Conservation (phyloP, 108 stramenopile genomes). For the Fistulifera pelliculosa region DNA sequence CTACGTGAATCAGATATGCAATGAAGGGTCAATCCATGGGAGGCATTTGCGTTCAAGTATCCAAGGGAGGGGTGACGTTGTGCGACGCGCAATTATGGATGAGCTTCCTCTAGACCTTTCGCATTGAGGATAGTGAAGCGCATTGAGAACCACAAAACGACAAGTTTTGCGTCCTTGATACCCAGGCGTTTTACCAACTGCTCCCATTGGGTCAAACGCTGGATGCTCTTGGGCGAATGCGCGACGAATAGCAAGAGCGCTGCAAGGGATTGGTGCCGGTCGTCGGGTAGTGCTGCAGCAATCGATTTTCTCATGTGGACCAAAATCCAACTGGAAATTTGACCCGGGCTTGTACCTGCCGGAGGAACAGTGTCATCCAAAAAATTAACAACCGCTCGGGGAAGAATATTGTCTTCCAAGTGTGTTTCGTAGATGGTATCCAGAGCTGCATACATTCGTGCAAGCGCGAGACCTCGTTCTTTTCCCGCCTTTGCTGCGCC, state of each 20-base stretch:
- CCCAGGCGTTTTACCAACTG: background rate
- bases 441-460: background rate
- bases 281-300: background rate
- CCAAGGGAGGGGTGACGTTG: too few relatives aligned
- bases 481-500: background rate
- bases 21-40: too few relatives aligned
- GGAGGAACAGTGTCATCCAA: constrained; percentile 1
- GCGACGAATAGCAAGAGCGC: background rate
- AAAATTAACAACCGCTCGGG: background rate
- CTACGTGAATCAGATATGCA: too few relatives aligned
- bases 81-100: too few relatives aligned
- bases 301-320: background rate
- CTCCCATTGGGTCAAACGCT: background rate
- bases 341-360: background rate
- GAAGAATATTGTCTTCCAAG: background rate
- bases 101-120: background rate
- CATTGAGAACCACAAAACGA: constrained; percentile 6
- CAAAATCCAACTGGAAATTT: background rate
- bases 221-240: background rate
- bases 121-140: background rate
- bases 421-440: background rate
- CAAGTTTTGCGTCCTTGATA: background rate
- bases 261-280: background rate
- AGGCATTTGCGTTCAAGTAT: too few relatives aligned
- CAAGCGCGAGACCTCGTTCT: constrained; percentile 1